Evolutionary conservation across 2,329 filamentous ascomycete species (phyloP).

Genomic region (Fusarium sp.): DNA sequence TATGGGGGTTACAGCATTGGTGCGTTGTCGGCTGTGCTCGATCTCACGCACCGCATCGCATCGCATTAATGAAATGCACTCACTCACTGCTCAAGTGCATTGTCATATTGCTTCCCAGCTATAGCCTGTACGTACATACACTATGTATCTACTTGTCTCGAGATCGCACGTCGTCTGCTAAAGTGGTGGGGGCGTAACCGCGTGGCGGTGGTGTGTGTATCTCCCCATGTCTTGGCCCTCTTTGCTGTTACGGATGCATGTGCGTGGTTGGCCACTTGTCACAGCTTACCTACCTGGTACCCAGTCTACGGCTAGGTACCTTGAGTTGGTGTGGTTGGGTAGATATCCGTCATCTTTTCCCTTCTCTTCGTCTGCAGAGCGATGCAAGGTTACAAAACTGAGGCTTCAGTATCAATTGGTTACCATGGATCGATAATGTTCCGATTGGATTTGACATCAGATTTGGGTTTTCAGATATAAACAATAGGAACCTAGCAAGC

Average conservation of each 20-base stretch:
- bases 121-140: not conserved
- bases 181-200: slow-evolving; percentile 21
- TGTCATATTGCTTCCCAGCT: slow-evolving; percentile 21
- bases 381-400: not conserved
- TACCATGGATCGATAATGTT: slow-evolving; percentile 25
- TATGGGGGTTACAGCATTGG: slow-evolving; percentile 2
- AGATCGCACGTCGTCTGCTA: slow-evolving; percentile 25
- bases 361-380: not conserved
- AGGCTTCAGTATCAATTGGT: slow-evolving; percentile 29
- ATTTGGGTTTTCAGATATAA: not conserved
- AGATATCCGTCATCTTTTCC: slow-evolving; percentile 8
- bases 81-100: not conserved
- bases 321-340: slow-evolving; percentile 30
- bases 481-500: not conserved
- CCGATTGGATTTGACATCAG: slow-evolving; percentile 25
- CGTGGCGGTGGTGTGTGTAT: slow-evolving; percentile 5
- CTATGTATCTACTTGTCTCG: not conserved
- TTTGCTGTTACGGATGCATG: slow-evolving; percentile 16
- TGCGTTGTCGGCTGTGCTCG: slow-evolving; percentile 28
- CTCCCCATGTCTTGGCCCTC: slow-evolving; percentile 1
- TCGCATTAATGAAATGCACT: slow-evolving; percentile 7
- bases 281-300: slow-evolving; percentile 9
- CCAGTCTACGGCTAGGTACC: slow-evolving; percentile 1
- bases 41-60: slow-evolving; percentile 23
- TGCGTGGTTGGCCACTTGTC: slow-evolving; percentile 30